phyloP scores from a whole-genome alignment of 768 basidiomycete genomes.

The Paxillus ammoniavirescens region DNA sequence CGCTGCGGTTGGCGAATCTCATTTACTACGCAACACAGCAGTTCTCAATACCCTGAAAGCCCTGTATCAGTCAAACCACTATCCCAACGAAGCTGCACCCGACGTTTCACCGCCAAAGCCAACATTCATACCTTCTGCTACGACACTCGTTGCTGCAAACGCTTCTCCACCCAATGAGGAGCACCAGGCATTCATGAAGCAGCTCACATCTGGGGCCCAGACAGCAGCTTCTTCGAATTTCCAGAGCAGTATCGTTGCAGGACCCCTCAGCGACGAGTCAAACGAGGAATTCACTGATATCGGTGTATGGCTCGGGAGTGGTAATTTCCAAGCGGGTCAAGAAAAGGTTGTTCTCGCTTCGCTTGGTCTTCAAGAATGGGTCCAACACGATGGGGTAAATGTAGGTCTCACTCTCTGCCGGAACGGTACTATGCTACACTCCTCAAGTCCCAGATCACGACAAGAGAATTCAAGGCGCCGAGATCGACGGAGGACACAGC shows the following conservation, averaged over 20 bases:
- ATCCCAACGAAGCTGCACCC: not conserved
- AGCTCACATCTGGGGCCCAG: conserved; percentile 40
- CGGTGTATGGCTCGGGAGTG: conserved; percentile 50
- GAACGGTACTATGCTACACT: conserved; percentile 6
- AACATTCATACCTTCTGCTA: conserved; percentile 13
- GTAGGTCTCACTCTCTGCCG: not conserved
- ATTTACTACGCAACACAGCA: not conserved
- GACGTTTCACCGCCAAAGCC: conserved; percentile 1
- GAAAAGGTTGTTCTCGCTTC: conserved; percentile 32
- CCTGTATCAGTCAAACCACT: conserved; percentile 1
- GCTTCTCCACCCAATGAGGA: conserved; percentile 4
- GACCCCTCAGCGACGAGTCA: conserved; percentile 44
- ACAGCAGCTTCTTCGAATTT: conserved; percentile 37
- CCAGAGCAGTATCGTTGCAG: conserved; percentile 54
- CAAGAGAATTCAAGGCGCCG: conserved; percentile 12
- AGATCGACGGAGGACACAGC: conserved; percentile 1
- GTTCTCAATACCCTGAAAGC: conserved; percentile 8
- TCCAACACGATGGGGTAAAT: conserved; percentile 12
- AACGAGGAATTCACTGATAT: conserved; percentile 56
- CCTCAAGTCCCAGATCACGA: conserved; percentile 15
- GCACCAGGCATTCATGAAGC: conserved; percentile 7
- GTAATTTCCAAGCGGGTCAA: conserved; percentile 30
- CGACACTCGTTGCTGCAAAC: conserved; percentile 10
- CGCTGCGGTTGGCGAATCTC: not conserved
- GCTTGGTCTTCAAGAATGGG: conserved; percentile 31